Evolutionary conservation across 1,284 basidiomycete species (phyloP), one percentile per base, ranked within the genome.

Genomic region (Heterobasidion occidentale): DNA sequence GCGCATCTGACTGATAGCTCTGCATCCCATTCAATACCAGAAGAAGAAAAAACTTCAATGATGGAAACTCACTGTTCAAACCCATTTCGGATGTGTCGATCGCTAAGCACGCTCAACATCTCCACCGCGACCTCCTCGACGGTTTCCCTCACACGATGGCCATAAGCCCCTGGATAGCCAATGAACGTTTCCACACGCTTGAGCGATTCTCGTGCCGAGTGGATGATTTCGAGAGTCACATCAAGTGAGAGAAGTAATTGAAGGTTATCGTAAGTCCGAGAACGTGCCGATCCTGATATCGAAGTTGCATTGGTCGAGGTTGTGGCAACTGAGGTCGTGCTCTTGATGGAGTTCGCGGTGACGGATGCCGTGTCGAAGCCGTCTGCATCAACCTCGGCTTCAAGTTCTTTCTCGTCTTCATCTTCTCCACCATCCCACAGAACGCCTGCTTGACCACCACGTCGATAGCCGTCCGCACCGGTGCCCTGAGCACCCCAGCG

Each of bases 101-200:
- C 87, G 2, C 86, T 81, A 4, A 98, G 73, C 0, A 86, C 82
- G 42, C 88, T 85, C 34, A 98, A 72, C 68, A 97, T 78, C 46
- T 94, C 74, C 36, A 95, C 88, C 58, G 97, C 96, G 1, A 94
- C 75, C 66, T 98, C 94, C 69, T 99, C 94, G 54, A 98, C 90
- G 1, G 91, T 91, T 64, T 94, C 92, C 44, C 83, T 77, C 1
- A 97, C 92, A 9, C 89, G 83, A 56, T 81, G 79, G 1, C 92
- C 91, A 59, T 88, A 90, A 59, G 83, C 80, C 0, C 91, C 91
- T 0, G 93, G 92, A 66, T 96, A 98, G 7, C 80, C 81, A 0
- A 80, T 76, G 68, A 97, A 99, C 2, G 88, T 94, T 68, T 98
- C 94, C 2, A 93, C 86, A 9, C 96, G 83, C 70, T 98, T 98